Percentiles rank a stretch among this genome's conserved stretches.
Evolutionary conservation across 176 grass and related monocot species (phyloP).

Genomic region (Avena insularis): DNA sequence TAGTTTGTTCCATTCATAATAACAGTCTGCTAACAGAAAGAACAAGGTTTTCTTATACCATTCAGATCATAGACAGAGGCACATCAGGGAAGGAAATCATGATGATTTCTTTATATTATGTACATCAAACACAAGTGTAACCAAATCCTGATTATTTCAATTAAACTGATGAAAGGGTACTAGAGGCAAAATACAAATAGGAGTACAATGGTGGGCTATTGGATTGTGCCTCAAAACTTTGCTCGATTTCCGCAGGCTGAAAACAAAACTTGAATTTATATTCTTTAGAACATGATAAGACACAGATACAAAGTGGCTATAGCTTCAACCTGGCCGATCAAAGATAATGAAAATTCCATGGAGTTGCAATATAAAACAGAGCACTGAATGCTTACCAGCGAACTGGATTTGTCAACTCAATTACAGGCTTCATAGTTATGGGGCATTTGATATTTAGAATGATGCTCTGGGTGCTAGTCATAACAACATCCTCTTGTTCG

Average conservation of each 20-base stretch:
- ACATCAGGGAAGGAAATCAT: background rate
- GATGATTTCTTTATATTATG: background rate
- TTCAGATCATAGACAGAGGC: background rate
- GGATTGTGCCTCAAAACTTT: background rate
- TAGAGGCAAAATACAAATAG: background rate
- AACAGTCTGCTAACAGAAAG: background rate
- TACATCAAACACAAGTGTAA: background rate
- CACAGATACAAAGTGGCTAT: background rate
- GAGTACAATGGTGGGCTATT: background rate
- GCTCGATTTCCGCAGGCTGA: background rate
- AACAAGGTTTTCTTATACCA: background rate
- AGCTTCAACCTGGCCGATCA: background rate
- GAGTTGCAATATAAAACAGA: background rate
- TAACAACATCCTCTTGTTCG: slow-evolving; percentile 92
- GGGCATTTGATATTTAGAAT: slow-evolving; percentile 73
- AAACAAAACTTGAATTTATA: background rate
- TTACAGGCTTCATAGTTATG: slow-evolving; percentile 77
- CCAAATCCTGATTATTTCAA: background rate
- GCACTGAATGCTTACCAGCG: slow-evolving; percentile 66
- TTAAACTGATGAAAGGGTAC: background rate
- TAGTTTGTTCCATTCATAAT: background rate
- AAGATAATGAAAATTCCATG: background rate
- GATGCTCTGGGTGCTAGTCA: slow-evolving; percentile 77
- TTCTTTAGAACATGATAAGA: slow-evolving; percentile 13
- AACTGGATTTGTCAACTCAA: slow-evolving; percentile 76